phyloP scores from a whole-genome alignment of 176 grass and related monocot species.

The Pharus latifolius region DNA sequence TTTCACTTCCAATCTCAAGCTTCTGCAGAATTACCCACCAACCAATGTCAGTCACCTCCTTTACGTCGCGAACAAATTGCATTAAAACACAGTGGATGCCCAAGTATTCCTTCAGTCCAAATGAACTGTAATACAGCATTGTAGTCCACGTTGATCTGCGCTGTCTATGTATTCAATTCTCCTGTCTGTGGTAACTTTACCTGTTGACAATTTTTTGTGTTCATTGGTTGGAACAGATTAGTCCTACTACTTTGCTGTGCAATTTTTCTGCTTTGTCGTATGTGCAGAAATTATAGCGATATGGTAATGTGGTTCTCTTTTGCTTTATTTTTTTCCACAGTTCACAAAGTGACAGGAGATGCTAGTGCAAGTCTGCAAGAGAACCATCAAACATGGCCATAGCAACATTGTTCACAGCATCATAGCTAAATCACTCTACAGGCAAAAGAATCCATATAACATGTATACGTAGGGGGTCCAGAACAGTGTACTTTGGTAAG shows the following conservation, averaged over 20 bases:
- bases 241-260: background rate
- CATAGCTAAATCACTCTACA: too few relatives aligned
- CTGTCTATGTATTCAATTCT: background rate
- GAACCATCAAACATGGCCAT: too few relatives aligned
- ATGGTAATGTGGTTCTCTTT: too few relatives aligned
- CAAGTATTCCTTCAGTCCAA: background rate
- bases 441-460: too few relatives aligned
- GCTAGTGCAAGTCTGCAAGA: too few relatives aligned
- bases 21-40: conserved; percentile 79
- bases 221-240: background rate
- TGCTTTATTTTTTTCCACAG: too few relatives aligned
- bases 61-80: conserved; percentile 82
- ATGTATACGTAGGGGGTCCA: too few relatives aligned
- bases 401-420: too few relatives aligned
- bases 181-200: background rate
- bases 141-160: background rate
- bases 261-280: too few relatives aligned
- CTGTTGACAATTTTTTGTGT: background rate
- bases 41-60: conserved; percentile 85
- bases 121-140: background rate
- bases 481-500: background rate
- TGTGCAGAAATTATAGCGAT: too few relatives aligned
- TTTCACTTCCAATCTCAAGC: conserved; percentile 67
- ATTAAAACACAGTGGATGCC: too few relatives aligned
- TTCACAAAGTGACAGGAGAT: too few relatives aligned